Evolutionary conservation across 1,284 basidiomycete species (phyloP).

Genomic region (Ganoderma lucidum): DNA sequence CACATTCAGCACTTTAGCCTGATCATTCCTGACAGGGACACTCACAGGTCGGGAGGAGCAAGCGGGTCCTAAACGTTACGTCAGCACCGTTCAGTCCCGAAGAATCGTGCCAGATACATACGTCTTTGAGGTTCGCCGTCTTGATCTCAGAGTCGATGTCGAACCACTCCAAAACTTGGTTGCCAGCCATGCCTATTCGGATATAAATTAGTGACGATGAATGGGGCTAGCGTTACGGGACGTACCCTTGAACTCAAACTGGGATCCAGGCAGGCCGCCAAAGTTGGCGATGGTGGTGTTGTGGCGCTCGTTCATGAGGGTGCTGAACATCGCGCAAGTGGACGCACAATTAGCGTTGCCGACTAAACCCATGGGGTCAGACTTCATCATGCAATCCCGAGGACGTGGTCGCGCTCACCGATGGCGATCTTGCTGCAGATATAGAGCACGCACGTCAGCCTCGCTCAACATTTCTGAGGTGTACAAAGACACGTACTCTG

Average conservation of each 20-base stretch:
- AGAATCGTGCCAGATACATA: conserved; percentile 40
- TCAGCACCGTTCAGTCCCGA: neutral
- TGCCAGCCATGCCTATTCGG: conserved; percentile 63
- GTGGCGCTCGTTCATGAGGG: conserved; percentile 67
- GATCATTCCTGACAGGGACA: neutral
- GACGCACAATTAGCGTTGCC: conserved; percentile 65
- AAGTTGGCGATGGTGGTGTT: conserved; percentile 64
- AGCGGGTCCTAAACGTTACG: conserved; percentile 55
- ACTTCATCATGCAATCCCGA: neutral
- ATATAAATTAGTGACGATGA: no score
- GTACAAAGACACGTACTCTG: conserved; percentile 46
- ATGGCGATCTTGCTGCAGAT: conserved; percentile 59
- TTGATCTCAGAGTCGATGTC: conserved; percentile 72
- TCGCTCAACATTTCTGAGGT: neutral
- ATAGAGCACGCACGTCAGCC: neutral
- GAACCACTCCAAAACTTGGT: conserved; percentile 70
- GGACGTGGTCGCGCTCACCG: conserved; percentile 42
- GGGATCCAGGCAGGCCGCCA: conserved; percentile 62
- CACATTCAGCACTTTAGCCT: neutral
- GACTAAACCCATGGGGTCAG: conserved; percentile 33
- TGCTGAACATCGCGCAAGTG: conserved; percentile 72
- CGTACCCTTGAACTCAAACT: conserved; percentile 64
- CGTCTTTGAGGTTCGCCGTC: conserved; percentile 64
- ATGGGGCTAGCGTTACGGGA: neutral
- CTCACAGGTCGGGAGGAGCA: conserved; percentile 66